Percentiles rank a stretch among this genome's conserved stretches.
Conservation (phyloP, 2,329 filamentous ascomycete genomes). For the Lasiodiplodia theobromae region DNA sequence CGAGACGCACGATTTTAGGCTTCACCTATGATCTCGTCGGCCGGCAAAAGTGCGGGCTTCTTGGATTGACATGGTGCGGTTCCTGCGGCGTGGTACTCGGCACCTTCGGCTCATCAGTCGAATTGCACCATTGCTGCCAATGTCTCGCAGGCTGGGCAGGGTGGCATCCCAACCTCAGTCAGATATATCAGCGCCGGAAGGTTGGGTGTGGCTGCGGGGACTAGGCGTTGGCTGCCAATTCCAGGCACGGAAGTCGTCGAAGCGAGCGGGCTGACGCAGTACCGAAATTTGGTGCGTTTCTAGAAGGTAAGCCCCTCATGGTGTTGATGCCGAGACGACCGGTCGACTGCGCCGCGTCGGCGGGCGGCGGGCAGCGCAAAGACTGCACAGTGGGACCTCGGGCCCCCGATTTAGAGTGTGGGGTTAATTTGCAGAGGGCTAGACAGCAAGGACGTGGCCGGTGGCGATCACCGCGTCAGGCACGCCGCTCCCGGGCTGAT, state of each 20-base stretch:
- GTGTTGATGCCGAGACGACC: slow-evolving; percentile 11
- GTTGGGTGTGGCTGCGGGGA: slow-evolving; percentile 17
- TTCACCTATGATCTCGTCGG: neutral
- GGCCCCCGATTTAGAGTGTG: slow-evolving; percentile 14
- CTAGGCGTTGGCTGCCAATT: slow-evolving; percentile 4
- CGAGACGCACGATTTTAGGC: neutral
- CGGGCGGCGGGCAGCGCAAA: neutral
- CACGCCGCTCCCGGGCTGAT: neutral
- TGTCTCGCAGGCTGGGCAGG: slow-evolving; percentile 23
- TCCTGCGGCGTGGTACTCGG: slow-evolving; percentile 24
- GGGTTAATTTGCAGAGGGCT: slow-evolving; percentile 27
- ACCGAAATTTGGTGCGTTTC: slow-evolving; percentile 25
- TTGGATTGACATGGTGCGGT: neutral
- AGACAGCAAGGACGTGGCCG: slow-evolving; percentile 18
- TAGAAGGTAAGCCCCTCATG: slow-evolving; percentile 14
- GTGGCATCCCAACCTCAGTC: neutral
- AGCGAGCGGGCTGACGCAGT: slow-evolving; percentile 21
- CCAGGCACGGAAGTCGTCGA: slow-evolving; percentile 6
- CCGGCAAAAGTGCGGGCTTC: neutral
- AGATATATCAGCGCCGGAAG: slow-evolving; percentile 16
- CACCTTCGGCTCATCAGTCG: slow-evolving; percentile 1
- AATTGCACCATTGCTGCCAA: slow-evolving; percentile 17
- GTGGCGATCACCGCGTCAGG: slow-evolving; percentile 20
- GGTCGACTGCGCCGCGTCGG: neutral
- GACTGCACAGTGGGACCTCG: neutral